A percentile compares a stretch with the other conserved stretches of the same genome.
phyloP scores from a whole-genome alignment of 2,329 filamentous ascomycete genomes.

The Ascocoryne sarcoides region DNA sequence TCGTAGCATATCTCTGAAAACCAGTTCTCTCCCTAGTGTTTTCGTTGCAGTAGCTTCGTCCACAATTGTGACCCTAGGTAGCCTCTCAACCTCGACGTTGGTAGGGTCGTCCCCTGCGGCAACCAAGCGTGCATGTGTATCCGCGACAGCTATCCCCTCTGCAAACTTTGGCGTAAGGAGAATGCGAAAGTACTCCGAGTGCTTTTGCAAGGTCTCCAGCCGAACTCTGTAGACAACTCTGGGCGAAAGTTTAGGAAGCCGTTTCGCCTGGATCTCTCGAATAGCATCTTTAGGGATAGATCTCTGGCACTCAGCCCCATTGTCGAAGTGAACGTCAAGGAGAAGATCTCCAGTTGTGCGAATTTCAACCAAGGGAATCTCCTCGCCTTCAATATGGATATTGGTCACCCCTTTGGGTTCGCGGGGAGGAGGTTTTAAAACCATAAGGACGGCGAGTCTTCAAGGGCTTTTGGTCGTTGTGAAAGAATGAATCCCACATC shows the following conservation, averaged over 20 bases:
- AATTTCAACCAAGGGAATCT: constrained; percentile 38
- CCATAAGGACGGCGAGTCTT: neutral
- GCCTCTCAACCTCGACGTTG: constrained; percentile 39
- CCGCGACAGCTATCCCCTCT: constrained; percentile 49
- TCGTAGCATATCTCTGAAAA: constrained; percentile 59
- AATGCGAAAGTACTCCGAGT: constrained; percentile 62
- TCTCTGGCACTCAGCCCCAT: constrained; percentile 41
- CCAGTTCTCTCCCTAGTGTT: constrained; percentile 48
- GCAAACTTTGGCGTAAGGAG: constrained; percentile 57
- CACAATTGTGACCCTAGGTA: constrained; percentile 56
- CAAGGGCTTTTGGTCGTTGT: neutral
- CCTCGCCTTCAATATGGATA: constrained; percentile 17
- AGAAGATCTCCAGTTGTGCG: constrained; percentile 53
- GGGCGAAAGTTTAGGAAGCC: constrained; percentile 19
- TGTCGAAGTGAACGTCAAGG: constrained; percentile 57
- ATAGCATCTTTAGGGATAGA: constrained; percentile 40
- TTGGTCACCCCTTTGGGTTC: constrained; percentile 4
- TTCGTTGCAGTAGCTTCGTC: constrained; percentile 62
- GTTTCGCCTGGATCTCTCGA: constrained; percentile 29
- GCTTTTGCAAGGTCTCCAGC: constrained; percentile 44
- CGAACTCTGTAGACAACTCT: constrained; percentile 48
- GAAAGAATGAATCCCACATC: neutral
- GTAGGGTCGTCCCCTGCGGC: constrained; percentile 37
- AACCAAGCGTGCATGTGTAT: constrained; percentile 41
- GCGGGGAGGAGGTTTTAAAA: neutral